Evolutionary conservation across 2,329 filamentous ascomycete genomes (phyloP).

Genomic region (Aspergillus jensenii): DNA sequence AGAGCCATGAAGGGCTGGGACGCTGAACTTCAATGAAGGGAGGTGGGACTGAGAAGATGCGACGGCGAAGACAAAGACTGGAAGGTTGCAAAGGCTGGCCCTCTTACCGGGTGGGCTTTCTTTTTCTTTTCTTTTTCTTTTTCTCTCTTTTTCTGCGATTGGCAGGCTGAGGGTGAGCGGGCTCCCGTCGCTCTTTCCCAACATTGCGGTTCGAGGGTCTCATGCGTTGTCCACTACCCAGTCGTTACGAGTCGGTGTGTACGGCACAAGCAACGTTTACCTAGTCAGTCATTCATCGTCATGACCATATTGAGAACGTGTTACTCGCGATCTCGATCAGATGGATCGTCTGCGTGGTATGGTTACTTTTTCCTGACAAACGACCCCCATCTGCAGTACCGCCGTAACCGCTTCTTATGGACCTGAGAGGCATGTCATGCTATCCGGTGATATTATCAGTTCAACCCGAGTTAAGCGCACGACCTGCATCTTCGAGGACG

Average conservation of each 20-base stretch:
- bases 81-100: neutral
- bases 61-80: neutral
- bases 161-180: neutral
- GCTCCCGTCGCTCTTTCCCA: conserved; percentile 2
- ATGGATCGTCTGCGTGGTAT: conserved; percentile 6
- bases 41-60: neutral
- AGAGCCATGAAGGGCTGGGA: neutral
- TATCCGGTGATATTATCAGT: neutral
- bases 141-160: neutral
- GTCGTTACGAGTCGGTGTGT: neutral
- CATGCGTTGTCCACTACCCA: conserved; percentile 1
- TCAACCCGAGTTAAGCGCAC: conserved; percentile 5
- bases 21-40: no score
- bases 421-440: neutral
- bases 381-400: conserved; percentile 6
- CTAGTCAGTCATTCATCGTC: neutral
- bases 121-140: no score
- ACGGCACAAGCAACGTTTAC: neutral
- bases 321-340: neutral
- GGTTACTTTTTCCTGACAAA: conserved; percentile 3
- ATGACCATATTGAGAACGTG: neutral
- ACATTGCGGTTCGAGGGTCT: conserved; percentile 5
- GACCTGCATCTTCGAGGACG: neutral
- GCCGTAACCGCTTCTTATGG: conserved; percentile 13
- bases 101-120: neutral